phyloP scores from a whole-genome alignment of 331 rosid genomes.

The Phaseolus coccineus region DNA sequence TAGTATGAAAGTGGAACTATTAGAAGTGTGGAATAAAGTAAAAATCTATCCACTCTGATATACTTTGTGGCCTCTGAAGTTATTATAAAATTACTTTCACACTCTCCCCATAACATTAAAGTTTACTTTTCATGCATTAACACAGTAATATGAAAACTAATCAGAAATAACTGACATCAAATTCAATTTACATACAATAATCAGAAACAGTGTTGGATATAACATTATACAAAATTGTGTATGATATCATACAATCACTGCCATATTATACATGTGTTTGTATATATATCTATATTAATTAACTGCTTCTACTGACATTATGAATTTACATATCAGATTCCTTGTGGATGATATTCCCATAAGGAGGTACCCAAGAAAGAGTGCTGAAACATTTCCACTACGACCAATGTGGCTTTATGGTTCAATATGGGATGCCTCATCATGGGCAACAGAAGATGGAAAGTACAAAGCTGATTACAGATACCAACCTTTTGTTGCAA shows the following conservation, averaged over 20 bases:
- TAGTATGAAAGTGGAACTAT: background rate
- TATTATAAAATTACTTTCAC: conserved; percentile 17
- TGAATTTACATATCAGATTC: conserved; percentile 62
- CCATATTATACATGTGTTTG: too few relatives aligned
- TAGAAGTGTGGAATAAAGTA: background rate
- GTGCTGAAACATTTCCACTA: conserved; percentile 72
- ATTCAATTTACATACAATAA: background rate
- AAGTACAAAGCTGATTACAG: conserved; percentile 94
- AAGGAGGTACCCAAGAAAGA: conserved; percentile 84
- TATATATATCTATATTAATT: background rate
- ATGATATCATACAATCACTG: background rate
- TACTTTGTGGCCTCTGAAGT: conserved; percentile 22
- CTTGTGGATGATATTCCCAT: conserved; percentile 96
- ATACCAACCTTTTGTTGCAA: conserved; percentile 90
- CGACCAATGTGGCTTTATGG: conserved; percentile 98
- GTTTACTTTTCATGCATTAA: background rate
- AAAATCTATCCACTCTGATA: background rate
- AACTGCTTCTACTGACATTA: conserved; percentile 33
- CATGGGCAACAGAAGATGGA: conserved; percentile 99
- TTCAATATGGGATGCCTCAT: conserved; percentile 98
- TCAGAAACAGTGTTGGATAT: background rate
- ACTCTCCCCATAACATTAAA: background rate
- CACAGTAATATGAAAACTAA: background rate
- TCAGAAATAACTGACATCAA: background rate
- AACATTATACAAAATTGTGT: too few relatives aligned